These are phyloP conservation scores for Gaeumannomyces sp. DNA, from an alignment of 2,329 filamentous ascomycete species.

Conservation along the genomic window DNA sequence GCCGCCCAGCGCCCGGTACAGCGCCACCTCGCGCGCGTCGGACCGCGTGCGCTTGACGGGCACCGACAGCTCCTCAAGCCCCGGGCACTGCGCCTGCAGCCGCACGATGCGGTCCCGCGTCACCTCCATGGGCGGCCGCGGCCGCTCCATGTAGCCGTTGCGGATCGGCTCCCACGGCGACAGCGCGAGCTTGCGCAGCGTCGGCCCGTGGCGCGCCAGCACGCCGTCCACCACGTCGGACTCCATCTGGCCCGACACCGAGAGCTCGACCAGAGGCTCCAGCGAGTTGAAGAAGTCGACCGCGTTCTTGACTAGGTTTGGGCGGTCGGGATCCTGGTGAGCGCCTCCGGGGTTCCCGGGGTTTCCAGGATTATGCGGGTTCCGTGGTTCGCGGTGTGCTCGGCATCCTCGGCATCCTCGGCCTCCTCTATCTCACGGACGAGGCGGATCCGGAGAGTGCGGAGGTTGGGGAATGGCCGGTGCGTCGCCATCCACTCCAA, in stretches of 20 bases:
- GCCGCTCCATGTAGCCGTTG: not conserved
- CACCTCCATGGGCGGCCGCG: not conserved
- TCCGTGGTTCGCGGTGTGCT: too few relatives aligned
- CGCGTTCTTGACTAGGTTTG: too few relatives aligned
- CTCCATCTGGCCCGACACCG: not conserved
- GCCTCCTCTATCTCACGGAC: not conserved
- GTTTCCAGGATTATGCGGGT: too few relatives aligned
- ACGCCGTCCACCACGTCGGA: not conserved
- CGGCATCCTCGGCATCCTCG: not conserved
- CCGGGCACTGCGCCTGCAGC: not conserved
- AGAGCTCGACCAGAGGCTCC: not conserved
- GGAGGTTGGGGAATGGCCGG: not conserved
- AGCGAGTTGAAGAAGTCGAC: not conserved
- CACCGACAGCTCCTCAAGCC: not conserved
- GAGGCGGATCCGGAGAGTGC: not conserved
- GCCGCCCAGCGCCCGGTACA: not conserved
- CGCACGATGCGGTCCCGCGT: not conserved
- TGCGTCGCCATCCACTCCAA: not conserved
- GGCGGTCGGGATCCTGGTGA: too few relatives aligned
- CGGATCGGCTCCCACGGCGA: not conserved
- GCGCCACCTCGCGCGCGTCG: not conserved
- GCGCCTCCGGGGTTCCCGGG: too few relatives aligned
- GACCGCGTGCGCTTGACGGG: not conserved
- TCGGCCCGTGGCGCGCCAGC: not conserved
- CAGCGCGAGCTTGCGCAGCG: not conserved